Percentiles rank a stretch among this genome's conserved stretches.
These are phyloP conservation scores for Rutidosis leptorrhynchoides DNA, from an alignment of 129 eudicot species.

Conservation along the genomic window DNA sequence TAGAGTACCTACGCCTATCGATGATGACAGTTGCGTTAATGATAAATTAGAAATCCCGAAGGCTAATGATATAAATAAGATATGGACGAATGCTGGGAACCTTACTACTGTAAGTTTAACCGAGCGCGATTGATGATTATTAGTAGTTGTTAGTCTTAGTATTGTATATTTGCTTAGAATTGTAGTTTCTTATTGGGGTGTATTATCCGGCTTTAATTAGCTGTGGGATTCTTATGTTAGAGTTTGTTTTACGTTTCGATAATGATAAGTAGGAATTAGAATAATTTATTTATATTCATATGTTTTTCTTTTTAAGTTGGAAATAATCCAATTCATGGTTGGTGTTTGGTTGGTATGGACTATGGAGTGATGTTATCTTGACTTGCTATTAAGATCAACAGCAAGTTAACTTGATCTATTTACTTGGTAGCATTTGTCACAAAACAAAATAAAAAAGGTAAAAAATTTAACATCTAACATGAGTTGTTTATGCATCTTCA, in stretches of 20 bases:
- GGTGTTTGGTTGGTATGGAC: conserved; percentile 1
- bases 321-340: background rate
- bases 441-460: too few relatives aligned
- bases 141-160: background rate
- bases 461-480: background rate
- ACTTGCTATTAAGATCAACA: background rate
- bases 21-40: conserved; percentile 14
- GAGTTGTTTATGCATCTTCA: background rate
- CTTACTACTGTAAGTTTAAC: conserved; percentile 43
- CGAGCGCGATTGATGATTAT: conserved; percentile 46
- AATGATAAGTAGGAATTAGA: too few relatives aligned
- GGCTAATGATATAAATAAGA: conserved; percentile 60
- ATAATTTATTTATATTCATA: background rate
- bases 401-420: background rate
- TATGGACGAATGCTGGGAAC: conserved; percentile 57
- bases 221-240: background rate
- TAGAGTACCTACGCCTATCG: conserved; percentile 41
- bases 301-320: too few relatives aligned
- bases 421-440: background rate
- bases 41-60: conserved; percentile 38
- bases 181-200: background rate
- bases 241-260: background rate
- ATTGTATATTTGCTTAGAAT: conserved; percentile 25
- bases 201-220: background rate
- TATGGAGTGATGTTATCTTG: background rate